Evolutionary conservation across 2,329 filamentous ascomycete species (phyloP).

Genomic region (Cercospora citrullina): DNA sequence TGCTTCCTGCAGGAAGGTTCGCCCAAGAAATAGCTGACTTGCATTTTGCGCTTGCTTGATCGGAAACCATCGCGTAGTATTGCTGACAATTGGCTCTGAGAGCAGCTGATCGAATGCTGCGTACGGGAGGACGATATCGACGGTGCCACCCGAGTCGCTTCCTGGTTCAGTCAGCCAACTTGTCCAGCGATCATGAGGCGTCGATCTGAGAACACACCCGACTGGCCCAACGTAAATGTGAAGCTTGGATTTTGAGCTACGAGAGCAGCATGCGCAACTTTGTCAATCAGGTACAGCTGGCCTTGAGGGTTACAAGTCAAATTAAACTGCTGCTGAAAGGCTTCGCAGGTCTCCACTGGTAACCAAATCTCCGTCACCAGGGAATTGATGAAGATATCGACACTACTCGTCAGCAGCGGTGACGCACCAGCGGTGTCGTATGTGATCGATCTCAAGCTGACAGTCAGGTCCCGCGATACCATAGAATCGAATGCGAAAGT

Average conservation of each 20-base stretch:
- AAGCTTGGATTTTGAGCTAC: conserved; percentile 38
- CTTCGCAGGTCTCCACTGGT: conserved; percentile 28
- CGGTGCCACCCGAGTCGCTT: conserved; percentile 10
- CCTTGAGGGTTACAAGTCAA: conserved; percentile 26
- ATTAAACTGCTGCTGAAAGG: not conserved
- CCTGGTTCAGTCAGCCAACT: not conserved
- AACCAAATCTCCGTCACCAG: conserved; percentile 46
- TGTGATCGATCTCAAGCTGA: conserved; percentile 27
- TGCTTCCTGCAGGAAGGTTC: conserved; percentile 34
- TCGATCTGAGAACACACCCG: not conserved
- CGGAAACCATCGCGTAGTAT: conserved; percentile 31
- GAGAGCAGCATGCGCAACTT: conserved; percentile 37
- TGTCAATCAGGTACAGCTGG: conserved; percentile 43
- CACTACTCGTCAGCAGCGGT: not conserved
- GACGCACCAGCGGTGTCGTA: not conserved
- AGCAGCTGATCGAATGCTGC: conserved; percentile 41
- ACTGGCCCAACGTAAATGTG: conserved; percentile 38
- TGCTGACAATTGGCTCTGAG: conserved; percentile 34
- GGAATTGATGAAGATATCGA: conserved; percentile 38
- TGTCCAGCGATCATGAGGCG: not conserved
- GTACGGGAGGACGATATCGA: conserved; percentile 42
- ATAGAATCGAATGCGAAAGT: conserved; percentile 27
- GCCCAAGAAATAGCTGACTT: conserved; percentile 32
- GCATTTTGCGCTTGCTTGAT: conserved; percentile 27
- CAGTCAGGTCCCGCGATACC: conserved; percentile 27